Conservation (phyloP, 148 eudicot species). For the Diospyros kaki region DNA sequence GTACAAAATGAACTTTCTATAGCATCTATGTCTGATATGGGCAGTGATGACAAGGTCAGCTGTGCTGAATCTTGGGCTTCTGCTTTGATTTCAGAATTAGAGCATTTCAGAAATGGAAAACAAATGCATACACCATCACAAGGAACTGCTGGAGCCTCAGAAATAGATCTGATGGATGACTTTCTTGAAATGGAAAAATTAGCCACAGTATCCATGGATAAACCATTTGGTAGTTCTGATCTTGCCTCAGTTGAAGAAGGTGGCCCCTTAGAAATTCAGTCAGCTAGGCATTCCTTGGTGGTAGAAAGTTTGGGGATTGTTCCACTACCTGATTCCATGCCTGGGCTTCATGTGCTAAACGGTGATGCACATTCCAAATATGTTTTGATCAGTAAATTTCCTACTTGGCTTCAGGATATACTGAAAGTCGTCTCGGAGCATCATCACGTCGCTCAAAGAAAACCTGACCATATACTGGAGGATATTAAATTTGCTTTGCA, state of each 20-base stretch:
- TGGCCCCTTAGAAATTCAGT: not conserved
- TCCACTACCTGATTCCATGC: conserved; percentile 8
- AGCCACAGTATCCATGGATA: conserved; percentile 40
- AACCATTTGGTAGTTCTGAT: conserved; percentile 10
- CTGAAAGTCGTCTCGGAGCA: conserved; percentile 56
- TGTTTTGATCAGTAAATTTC: too few species aligned
- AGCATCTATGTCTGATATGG: not conserved
- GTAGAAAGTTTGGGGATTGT: conserved; percentile 34
- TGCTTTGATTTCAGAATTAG: conserved; percentile 37
- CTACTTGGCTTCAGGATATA: conserved; percentile 57
- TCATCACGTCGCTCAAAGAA: conserved; percentile 47
- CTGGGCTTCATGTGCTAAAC: too few species aligned
- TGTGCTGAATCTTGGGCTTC: conserved; percentile 40
- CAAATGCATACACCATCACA: conserved; percentile 13
- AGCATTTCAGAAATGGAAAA: conserved; percentile 24
- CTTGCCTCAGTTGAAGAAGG: conserved; percentile 13
- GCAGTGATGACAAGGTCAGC: conserved; percentile 6
- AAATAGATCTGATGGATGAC: conserved; percentile 49
- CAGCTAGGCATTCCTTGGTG: conserved; percentile 14
- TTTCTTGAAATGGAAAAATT: conserved; percentile 56
- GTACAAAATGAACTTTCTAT: conserved; percentile 10
- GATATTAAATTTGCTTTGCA: conserved; percentile 47
- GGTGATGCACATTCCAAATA: too few species aligned
- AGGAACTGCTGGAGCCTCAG: conserved; percentile 32
- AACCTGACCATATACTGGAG: conserved; percentile 52